Evolutionary conservation across 2,329 filamentous ascomycete species (phyloP), one percentile per base, ranked within the genome.

Genomic region (Cryphonectria carpinicola): DNA sequence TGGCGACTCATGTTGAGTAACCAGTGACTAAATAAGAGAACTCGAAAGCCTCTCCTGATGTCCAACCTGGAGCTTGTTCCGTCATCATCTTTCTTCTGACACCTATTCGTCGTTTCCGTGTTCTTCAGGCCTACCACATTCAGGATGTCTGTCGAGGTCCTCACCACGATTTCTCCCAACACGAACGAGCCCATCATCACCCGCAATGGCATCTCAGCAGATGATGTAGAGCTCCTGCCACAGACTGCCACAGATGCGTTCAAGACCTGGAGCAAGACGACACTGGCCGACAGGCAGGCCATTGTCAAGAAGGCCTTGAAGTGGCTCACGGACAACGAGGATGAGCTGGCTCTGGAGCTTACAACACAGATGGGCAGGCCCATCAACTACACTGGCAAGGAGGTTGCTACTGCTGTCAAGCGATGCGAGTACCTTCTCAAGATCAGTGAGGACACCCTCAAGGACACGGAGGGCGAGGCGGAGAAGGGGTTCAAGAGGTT

Each of bases 341-440:
- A 96, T 89, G 92, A 90, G 73, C 85, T 98, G 46, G 94, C 92
- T 7, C 87, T 89, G 75, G 95, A 98, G 80, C 84, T 98, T 71
- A 98, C 95, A 0, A 91, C 93, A 79, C 95, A 98, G 84, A 98
- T 98, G 95, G 95, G 95, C 58, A 88, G 95, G 28, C 95, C 95
- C 46, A 97, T 98, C 77, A 88, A 92, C 52, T 98, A 95, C 80
- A 93, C 93, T 0, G 90, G 87, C 63, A 94, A 90, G 75, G 95
- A 98, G 83, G 87, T 98, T 75, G 83, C 89, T 41, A 98, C 95
- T 22, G 95, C 95, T 10, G 88, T 97, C 74, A 93, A 92, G 83
- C 89, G 95, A 74, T 93, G 91, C 74, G 90, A 97, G 78, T 97
- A 97, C 78, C 84, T 98, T 70, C 86, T 97, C 76, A 94, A 93